Conservation (phyloP, 1,139 yeast genomes). For the Zygoascus hellenicus region DNA sequence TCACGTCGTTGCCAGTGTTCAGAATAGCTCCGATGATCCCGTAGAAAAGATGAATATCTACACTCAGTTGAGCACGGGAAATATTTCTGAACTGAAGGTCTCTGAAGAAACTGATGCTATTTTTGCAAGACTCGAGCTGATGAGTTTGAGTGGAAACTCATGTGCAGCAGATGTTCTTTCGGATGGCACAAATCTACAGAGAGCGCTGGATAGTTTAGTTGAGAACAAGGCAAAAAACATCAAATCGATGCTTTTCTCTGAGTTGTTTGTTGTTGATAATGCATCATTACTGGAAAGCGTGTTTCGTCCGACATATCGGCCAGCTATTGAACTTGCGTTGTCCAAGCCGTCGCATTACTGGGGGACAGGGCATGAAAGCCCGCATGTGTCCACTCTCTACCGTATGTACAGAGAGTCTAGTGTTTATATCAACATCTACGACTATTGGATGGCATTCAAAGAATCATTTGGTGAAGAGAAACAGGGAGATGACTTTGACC, state of each 20-base stretch:
- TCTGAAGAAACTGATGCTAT: neutral
- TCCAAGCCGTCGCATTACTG: conserved; percentile 35
- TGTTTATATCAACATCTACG: conserved; percentile 64
- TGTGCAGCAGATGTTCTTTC: neutral
- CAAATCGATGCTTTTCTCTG: conserved; percentile 20
- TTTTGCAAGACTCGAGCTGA: neutral
- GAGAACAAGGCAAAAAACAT: neutral
- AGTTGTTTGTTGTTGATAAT: conserved; percentile 25
- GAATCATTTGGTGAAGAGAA: conserved; percentile 39
- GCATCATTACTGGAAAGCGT: conserved; percentile 28
- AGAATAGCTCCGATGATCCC: neutral
- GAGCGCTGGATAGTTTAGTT: neutral
- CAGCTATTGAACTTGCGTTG: conserved; percentile 35
- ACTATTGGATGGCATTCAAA: conserved; percentile 68
- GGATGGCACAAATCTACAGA: neutral
- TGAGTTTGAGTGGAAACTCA: neutral
- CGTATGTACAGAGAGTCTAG: conserved; percentile 78
- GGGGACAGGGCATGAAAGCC: conserved; percentile 27
- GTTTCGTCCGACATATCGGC: conserved; percentile 39
- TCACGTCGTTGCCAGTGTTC: conserved; percentile 14
- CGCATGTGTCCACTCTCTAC: conserved; percentile 58
- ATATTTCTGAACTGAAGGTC: neutral
- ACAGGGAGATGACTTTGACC: conserved; percentile 45
- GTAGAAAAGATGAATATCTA: conserved; percentile 12
- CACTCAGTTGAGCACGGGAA: conserved; percentile 15